A percentile compares a stretch with the other conserved stretches of the same genome.
These are phyloP conservation scores for Cytospora leucostoma DNA, from an alignment of 2,329 filamentous ascomycete genomes.

Conservation along the genomic window DNA sequence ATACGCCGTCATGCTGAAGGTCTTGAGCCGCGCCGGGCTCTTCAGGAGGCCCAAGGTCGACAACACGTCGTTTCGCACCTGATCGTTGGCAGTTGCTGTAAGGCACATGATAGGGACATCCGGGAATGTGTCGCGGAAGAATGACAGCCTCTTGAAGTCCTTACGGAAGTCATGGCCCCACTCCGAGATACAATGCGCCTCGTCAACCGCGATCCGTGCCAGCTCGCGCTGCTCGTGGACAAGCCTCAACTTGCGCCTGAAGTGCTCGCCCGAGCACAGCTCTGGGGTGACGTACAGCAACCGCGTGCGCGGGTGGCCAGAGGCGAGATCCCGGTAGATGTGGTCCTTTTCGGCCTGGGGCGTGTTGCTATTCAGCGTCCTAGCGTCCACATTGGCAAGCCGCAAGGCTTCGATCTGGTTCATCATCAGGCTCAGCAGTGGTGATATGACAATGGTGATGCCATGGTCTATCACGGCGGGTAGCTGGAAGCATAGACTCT, in stretches of 20 bases:
- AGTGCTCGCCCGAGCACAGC: slow-evolving; percentile 74
- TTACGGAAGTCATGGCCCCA: slow-evolving; percentile 98
- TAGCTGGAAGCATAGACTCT: slow-evolving; percentile 90
- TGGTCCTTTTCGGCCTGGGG: slow-evolving; percentile 61
- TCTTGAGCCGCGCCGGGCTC: slow-evolving; percentile 59
- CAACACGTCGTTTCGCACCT: slow-evolving; percentile 82
- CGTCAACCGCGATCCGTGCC: slow-evolving; percentile 86
- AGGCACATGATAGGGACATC: slow-evolving; percentile 89
- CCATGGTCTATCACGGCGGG: slow-evolving; percentile 86
- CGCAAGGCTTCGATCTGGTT: slow-evolving; percentile 87
- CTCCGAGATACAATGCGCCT: slow-evolving; percentile 96
- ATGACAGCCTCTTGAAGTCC: slow-evolving; percentile 82
- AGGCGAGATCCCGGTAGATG: slow-evolving; percentile 80
- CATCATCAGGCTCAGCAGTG: slow-evolving; percentile 88
- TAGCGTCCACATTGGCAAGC: slow-evolving; percentile 73
- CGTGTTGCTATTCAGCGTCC: slow-evolving; percentile 85
- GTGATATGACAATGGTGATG: slow-evolving; percentile 89
- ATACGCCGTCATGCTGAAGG: slow-evolving; percentile 81
- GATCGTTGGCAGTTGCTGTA: slow-evolving; percentile 84
- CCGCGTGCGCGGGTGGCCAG: slow-evolving; percentile 79
- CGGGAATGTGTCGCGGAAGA: slow-evolving; percentile 81
- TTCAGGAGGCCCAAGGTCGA: slow-evolving; percentile 68
- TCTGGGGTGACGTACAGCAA: slow-evolving; percentile 95
- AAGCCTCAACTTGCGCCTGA: slow-evolving; percentile 71
- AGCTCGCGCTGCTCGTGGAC: slow-evolving; percentile 82